Percentiles rank a stretch among this genome's conserved stretches.
Evolutionary conservation across 2,329 filamentous ascomycete species (phyloP).

Genomic region (Fusarium udum): DNA sequence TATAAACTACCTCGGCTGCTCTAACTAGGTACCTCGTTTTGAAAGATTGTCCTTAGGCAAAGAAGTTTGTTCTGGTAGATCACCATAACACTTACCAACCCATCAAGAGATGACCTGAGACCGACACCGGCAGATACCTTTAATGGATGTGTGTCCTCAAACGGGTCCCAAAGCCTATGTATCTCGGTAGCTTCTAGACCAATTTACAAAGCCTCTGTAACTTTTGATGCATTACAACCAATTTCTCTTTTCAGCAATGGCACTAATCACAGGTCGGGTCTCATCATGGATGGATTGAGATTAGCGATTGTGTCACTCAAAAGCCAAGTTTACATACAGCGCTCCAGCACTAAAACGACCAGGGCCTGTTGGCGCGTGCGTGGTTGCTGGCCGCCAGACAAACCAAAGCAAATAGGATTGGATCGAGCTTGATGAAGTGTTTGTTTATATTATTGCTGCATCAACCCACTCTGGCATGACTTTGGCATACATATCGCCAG

Average conservation of each 20-base stretch:
- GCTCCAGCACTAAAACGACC: conserved; percentile 12
- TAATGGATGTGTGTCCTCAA: neutral
- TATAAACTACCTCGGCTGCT: neutral
- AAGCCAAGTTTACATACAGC: conserved; percentile 17
- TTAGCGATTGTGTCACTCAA: conserved; percentile 6
- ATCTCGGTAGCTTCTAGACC: neutral
- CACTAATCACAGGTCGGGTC: neutral
- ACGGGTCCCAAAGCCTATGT: neutral
- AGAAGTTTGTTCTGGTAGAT: neutral
- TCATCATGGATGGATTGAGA: neutral
- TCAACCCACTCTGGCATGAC: conserved; percentile 22
- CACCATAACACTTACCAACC: neutral
- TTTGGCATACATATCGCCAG: neutral
- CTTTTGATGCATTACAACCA: neutral
- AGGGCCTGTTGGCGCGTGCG: conserved; percentile 26
- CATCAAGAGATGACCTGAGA: neutral
- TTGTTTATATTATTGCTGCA: neutral
- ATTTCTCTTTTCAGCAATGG: neutral
- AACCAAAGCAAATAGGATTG: conserved; percentile 9
- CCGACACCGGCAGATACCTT: neutral
- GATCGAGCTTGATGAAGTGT: neutral
- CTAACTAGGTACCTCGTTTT: neutral
- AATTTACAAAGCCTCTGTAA: neutral
- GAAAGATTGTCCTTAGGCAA: neutral
- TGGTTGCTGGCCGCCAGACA: conserved; percentile 23